Base-by-base conservation (phyloP, 2,329 filamentous ascomycete species). In the Clonostachys byssicola region DNA sequence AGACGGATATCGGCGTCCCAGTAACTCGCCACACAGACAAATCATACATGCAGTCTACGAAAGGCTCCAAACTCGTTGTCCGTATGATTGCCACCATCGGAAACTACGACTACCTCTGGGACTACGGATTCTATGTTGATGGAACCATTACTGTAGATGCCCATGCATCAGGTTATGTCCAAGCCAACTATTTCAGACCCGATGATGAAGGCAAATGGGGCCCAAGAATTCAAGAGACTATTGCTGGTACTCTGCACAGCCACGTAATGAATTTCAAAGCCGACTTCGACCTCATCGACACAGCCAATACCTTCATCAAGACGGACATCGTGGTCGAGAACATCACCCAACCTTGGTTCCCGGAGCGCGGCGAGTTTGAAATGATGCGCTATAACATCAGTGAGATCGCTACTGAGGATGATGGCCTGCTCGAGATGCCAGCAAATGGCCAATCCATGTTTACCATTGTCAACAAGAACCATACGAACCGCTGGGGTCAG, bases 1-100 rank as follows among this genome's bases (percentile, higher is more conserved):
- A 82, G 56, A 69, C 65, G 45, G 72, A 73, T 14, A 60, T 72
- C 1, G 73, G 73, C 40, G 73, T 70, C 52, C 70, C 77, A 2
- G 68, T 81, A 2, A 67, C 70, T 44, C 67, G 78, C 1, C 78
- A 81, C 55, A 67, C 63, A 14, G 65, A 68, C 0, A 49, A 51
- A 14, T 60, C 60, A 6, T 68, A 73, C 49, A 67, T 73, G 2
- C 63, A 66, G 3, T 67, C 68, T 3, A 72, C 72, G 12, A 75
- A 77, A 56, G 78, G 74, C 51, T 70, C 65, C 2, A 66, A 70
- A 34, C 70, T 80, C 40, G 64, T 65, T 0, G 61, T 80, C 4
- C 65, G 77, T 1, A 68, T 63, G 2, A 68, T 49, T 34, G 47
- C 45, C 13, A 60, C 66, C 0, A 59, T 73, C 6, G 68, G 70